phyloP scores from a whole-genome alignment of 257 asterid genomes.

The Petunia secreta region DNA sequence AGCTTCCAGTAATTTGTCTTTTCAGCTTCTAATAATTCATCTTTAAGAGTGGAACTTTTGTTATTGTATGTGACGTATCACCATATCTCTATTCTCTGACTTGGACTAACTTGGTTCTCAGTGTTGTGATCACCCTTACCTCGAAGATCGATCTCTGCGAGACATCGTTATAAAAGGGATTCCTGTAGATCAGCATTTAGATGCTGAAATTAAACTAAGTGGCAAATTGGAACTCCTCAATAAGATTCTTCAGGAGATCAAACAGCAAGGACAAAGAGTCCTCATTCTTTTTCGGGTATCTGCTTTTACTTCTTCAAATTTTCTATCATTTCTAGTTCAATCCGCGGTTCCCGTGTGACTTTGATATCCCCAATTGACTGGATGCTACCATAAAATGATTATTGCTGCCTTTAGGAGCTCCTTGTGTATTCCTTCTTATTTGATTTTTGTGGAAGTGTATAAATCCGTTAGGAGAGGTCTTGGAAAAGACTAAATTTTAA shows the following conservation, averaged over 20 bases:
- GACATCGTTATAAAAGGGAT: constrained; percentile 42
- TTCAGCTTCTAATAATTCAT: constrained; percentile 1
- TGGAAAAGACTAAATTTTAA: not conserved
- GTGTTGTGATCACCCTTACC: constrained; percentile 81
- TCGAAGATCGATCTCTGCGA: constrained; percentile 51
- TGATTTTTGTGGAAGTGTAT: not conserved
- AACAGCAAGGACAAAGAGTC: constrained; percentile 54
- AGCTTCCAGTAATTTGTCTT: constrained; percentile 5
- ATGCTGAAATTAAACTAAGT: constrained; percentile 61
- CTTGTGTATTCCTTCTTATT: constrained; percentile 20
- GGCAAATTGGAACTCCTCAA: constrained; percentile 63
- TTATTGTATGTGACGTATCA: constrained; percentile 11
- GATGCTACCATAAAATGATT: not conserved
- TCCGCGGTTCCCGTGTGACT: not conserved
- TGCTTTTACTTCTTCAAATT: not conserved
- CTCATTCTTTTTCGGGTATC: constrained; percentile 67
- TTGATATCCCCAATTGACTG: constrained; percentile 13
- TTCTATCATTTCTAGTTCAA: constrained; percentile 18
- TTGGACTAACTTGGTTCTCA: constrained; percentile 32
- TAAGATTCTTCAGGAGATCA: constrained; percentile 55
- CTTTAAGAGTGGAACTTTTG: constrained; percentile 1
- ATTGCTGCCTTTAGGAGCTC: not conserved
- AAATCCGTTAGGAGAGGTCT: not conserved
- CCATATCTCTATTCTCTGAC: constrained; percentile 29
- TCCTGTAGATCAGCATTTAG: constrained; percentile 45